Base-by-base conservation (phyloP, 2,329 filamentous ascomycete species). In the Amylocarpus encephaloides region DNA sequence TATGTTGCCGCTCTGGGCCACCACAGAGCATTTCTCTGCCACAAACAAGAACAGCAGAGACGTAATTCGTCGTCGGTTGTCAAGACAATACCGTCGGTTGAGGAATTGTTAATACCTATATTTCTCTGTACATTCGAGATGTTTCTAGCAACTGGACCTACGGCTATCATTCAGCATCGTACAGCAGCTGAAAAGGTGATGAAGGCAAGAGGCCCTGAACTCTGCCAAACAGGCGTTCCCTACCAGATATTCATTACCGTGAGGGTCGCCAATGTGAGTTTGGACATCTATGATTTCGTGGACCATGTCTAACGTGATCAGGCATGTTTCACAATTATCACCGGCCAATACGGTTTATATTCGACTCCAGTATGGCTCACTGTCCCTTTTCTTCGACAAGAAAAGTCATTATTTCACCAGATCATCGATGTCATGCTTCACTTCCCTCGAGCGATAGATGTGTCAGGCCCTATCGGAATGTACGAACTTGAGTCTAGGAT, bases 41-140 rank as follows among this genome's bases (percentile, higher is more conserved):
- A 33, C 6, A 33, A 19, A 33, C n/a, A 26, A 19, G 16, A 6
- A 35, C 19, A 39, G 45, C 19, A 39, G 11, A 45, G 19, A 3
- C 32, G 13, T 6, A n/a, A 15, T 13, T 6, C 40, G 7, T 26
- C 22, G 22, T 7, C 22, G 18, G 5, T 36, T 34, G 30, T 11
- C 10, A 19, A 19, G 12, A 10, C 9, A 5, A 35, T 45, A 5
- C 48, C 48, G 18, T 36, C 13, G 7, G 26, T 41, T 12, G 48
- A 45, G 22, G 48, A 50, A 13, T 4, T 50, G 7, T 29, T 45
- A 1, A 45, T 45, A 36, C 41, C 48, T 10, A 26, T 50, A 4
- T 40, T 50, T 13, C 34, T 50, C 7, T 44, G 41, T 18, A 32
- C 40, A 13, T 50, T 45, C 12, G 48, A 50, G 36, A 39, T 50